Evolutionary conservation across 108 stramenopile genomes (phyloP).

Genomic region (Cylindrotheca closterium): DNA sequence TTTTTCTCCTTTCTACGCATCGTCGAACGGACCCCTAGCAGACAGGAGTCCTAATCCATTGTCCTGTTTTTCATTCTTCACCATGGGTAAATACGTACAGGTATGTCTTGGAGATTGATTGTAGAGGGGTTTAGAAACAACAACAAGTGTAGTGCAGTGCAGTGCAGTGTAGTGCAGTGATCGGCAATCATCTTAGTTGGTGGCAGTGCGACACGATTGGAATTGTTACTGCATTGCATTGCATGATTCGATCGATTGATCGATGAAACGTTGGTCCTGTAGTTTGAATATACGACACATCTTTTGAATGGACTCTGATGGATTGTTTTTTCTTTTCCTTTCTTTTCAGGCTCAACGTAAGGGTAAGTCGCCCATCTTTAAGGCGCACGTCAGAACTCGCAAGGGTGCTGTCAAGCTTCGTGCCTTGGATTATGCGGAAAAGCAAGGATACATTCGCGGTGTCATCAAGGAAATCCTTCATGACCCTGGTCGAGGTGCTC

Average conservation of each 20-base stretch:
- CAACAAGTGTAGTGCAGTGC: background rate
- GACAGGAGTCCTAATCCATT: too few species aligned
- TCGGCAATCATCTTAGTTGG: too few species aligned
- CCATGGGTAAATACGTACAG: constrained; percentile 94
- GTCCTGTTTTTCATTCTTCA: constrained; percentile 18
- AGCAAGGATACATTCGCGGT: constrained; percentile 98
- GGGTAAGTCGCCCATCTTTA: constrained; percentile 97
- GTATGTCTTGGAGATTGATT: constrained; percentile 42
- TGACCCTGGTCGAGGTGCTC: constrained; percentile 98
- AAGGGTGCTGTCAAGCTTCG: constrained; percentile 99
- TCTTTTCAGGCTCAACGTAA: constrained; percentile 85
- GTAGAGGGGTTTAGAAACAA: background rate
- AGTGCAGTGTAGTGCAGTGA: too few species aligned
- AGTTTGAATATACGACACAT: background rate
- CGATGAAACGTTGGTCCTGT: too few species aligned
- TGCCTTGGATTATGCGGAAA: constrained; percentile 95
- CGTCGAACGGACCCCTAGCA: too few species aligned
- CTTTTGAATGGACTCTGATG: too few species aligned
- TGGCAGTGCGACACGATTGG: too few species aligned
- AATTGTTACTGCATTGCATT: too few species aligned
- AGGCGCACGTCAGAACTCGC: constrained; percentile 93
- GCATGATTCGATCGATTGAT: too few species aligned
- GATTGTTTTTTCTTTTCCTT: background rate
- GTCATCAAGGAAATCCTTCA: constrained; percentile 99
- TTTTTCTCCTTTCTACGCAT: too few species aligned